A percentile compares a stretch with the other conserved stretches of the same genome.
Conservation (phyloP, 2,329 filamentous ascomycete genomes). For the Fusarium drepaniforme region DNA sequence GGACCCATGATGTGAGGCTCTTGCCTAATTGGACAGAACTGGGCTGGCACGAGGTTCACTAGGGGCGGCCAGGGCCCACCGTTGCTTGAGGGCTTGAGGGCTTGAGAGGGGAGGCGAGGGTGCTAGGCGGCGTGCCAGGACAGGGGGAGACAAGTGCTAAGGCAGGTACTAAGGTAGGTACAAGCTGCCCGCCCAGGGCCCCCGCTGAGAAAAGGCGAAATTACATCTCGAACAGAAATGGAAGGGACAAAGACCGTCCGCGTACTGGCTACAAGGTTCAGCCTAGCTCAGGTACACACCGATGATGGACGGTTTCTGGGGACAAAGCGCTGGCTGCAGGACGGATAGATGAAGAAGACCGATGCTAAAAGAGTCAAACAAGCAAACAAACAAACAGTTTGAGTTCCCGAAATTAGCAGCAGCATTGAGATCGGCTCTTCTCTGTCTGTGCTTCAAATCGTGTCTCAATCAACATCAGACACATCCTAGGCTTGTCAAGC, state of each 20-base stretch:
- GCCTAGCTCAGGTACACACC: constrained; percentile 22
- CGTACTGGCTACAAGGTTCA: constrained; percentile 24
- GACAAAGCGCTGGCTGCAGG: constrained; percentile 19
- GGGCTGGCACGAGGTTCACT: constrained; percentile 42
- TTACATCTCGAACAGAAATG: constrained; percentile 40
- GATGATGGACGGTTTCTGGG: constrained; percentile 5
- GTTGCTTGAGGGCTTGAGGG: constrained; percentile 5
- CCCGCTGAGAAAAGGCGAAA: constrained; percentile 35
- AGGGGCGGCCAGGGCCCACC: constrained; percentile 27
- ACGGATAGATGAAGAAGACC: not conserved
- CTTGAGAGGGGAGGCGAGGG: constrained; percentile 19
- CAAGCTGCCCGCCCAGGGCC: constrained; percentile 1
- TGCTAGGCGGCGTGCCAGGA: constrained; percentile 17
- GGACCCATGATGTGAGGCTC: constrained; percentile 26
- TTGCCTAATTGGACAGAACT: constrained; percentile 32
- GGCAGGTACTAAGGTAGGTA: constrained; percentile 40
- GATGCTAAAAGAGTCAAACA: constrained; percentile 13
- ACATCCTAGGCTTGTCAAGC: not conserved
- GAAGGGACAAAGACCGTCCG: constrained; percentile 16
- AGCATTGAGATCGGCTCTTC: not conserved
- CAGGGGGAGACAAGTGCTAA: constrained; percentile 31
- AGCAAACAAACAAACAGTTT: not conserved
- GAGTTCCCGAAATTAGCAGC: not conserved
- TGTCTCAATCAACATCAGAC: not conserved
- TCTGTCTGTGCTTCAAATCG: not conserved